Base-by-base conservation (phyloP, 2,329 filamentous ascomycete genomes). In the Sporothrix schenckii region DNA sequence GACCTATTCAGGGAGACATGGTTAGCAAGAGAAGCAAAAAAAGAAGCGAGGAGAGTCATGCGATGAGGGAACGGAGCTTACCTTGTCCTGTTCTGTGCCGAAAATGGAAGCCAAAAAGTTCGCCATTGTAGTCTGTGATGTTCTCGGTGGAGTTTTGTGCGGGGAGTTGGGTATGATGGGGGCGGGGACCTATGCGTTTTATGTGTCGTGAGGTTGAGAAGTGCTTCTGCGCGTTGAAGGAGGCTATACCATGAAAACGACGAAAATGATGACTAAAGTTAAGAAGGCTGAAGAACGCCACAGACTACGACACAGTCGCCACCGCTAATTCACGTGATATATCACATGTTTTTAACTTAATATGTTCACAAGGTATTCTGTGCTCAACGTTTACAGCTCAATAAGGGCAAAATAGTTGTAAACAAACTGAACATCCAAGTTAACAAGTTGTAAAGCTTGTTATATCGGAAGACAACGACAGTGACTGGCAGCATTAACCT, bases 61-160 rank as follows among this genome's bases (percentile, higher is more conserved):
- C 58, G 19, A 34, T 9, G 16, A 34, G 54, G 39, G 16, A 34
- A 27, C 47, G 41, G 30, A 41, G 61, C 74, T 58, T 70, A 76
- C 76, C 80, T 94, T 99, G 89, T 99, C 95, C 82, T 98, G 95
- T 87, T 99, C 95, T 41, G 95, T 99, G 78, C 95, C 95, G 86
- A 99, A 99, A 84, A 99, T 99, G 80, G 93, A 97, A 78, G 95
- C 95, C 81, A 99, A 92, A 81, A 97, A 98, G 86, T 97, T 97
- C 79, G 94, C 94, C 94, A 97, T 97, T 71, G 67, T 81, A 76
- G 72, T 56, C n/a, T 63, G 1, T 47, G 39, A 10, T 63, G 58
- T 27, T 16, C 39, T 13, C 3, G 6, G n/a, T 63, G 52, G 53
- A n/a, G 2, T 27, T 34, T 14, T 24, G 13, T 39, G 27, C 9